Evolutionary conservation across 331 rosid genomes (phyloP).

Genomic region (Ulmus americana): DNA sequence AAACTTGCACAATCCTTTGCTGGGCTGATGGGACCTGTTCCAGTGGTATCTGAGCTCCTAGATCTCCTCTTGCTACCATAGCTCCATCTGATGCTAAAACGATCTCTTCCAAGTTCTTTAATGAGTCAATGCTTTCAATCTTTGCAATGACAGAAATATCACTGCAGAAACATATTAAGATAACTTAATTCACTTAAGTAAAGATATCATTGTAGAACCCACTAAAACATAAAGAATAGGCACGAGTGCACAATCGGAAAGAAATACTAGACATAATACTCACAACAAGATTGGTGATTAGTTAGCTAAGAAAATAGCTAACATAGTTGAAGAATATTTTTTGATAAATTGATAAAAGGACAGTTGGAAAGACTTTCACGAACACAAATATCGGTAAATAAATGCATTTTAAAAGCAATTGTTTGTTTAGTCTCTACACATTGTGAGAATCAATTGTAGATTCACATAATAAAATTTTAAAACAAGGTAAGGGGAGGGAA

Average conservation of each 20-base stretch:
- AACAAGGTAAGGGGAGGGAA: background rate
- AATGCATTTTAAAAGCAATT: background rate
- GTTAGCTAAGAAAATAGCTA: background rate
- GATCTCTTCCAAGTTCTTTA: slow-evolving; percentile 93
- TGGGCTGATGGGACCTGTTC: slow-evolving; percentile 98
- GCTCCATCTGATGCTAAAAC: slow-evolving; percentile 90
- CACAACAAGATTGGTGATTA: too few species aligned
- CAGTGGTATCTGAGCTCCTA: slow-evolving; percentile 96
- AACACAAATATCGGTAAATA: background rate
- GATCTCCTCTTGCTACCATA: slow-evolving; percentile 99
- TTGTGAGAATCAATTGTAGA: background rate
- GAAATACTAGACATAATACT: background rate
- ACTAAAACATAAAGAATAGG: slow-evolving; percentile 2
- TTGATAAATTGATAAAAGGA: background rate
- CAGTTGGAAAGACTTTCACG: background rate
- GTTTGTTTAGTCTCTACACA: background rate
- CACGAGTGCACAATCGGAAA: background rate
- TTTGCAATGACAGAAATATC: slow-evolving; percentile 78
- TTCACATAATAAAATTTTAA: too few species aligned
- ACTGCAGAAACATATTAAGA: slow-evolving; percentile 36
- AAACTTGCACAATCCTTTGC: slow-evolving; percentile 82
- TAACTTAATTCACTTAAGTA: slow-evolving; percentile 1
- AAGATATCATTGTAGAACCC: slow-evolving; percentile 4
- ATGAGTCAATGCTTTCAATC: slow-evolving; percentile 92
- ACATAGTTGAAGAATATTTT: background rate